These are phyloP conservation scores for Populus deltoides DNA, from an alignment of 345 rosid species.

Conservation along the genomic window DNA sequence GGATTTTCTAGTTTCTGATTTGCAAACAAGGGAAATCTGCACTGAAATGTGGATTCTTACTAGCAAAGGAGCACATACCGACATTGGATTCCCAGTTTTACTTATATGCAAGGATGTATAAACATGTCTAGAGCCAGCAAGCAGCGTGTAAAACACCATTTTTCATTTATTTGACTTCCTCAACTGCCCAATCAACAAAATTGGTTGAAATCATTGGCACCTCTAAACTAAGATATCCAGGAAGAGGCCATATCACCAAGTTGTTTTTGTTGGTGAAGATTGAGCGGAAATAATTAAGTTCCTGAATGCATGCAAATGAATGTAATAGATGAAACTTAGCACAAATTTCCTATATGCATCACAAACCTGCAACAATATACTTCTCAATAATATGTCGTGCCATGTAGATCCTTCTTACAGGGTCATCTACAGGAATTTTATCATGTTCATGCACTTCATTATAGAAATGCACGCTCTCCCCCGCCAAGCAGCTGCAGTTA, in stretches of 20 bases:
- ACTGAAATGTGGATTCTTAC: not conserved
- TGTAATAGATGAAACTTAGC: not conserved
- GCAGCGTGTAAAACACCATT: not conserved
- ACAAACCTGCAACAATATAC: conserved; percentile 69
- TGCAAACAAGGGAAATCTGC: not conserved
- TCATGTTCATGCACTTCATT: conserved; percentile 75
- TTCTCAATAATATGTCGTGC: conserved; percentile 81
- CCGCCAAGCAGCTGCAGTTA: conserved; percentile 72
- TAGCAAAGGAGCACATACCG: not conserved
- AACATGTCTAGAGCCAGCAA: not conserved
- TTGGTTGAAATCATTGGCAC: not conserved
- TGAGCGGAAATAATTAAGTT: too few relatives aligned
- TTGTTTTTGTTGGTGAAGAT: too few relatives aligned
- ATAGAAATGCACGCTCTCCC: conserved; percentile 86
- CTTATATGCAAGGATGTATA: not conserved
- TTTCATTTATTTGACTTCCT: not conserved
- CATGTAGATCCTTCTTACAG: conserved; percentile 78
- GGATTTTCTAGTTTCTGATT: too few relatives aligned
- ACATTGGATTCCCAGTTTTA: not conserved
- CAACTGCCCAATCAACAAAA: not conserved
- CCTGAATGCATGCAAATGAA: not conserved
- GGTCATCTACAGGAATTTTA: conserved; percentile 64
- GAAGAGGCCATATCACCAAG: not conserved
- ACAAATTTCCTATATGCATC: not conserved
- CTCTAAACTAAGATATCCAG: not conserved